These are phyloP conservation scores for Didymella pinodella DNA, from an alignment of 2,329 filamentous ascomycete species.

Conservation along the genomic window DNA sequence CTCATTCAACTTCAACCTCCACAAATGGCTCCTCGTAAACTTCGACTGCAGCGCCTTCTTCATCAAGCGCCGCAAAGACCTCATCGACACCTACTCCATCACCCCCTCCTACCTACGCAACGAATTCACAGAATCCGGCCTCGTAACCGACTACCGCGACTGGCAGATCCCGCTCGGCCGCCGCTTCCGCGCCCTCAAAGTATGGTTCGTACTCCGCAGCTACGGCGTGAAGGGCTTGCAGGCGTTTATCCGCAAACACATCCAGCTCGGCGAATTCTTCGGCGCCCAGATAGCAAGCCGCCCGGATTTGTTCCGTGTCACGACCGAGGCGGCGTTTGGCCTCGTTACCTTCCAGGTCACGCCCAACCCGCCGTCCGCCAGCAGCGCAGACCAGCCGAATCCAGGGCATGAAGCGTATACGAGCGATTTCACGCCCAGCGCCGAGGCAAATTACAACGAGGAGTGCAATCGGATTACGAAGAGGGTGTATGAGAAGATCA, in stretches of 20 bases:
- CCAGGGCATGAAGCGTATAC: slow-evolving; percentile 42
- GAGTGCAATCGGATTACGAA: slow-evolving; percentile 74
- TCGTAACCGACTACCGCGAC: slow-evolving; percentile 94
- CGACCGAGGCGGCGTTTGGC: slow-evolving; percentile 78
- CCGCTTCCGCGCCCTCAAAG: slow-evolving; percentile 86
- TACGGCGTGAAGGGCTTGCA: slow-evolving; percentile 82
- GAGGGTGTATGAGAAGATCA: slow-evolving; percentile 77
- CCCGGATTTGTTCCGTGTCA: slow-evolving; percentile 75
- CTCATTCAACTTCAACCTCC: slow-evolving; percentile 94
- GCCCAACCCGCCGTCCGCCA: slow-evolving; percentile 19
- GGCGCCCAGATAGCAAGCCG: slow-evolving; percentile 65
- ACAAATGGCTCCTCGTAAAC: slow-evolving; percentile 96
- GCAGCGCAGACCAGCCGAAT: slow-evolving; percentile 34
- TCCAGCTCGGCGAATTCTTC: slow-evolving; percentile 81
- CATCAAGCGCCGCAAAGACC: slow-evolving; percentile 75
- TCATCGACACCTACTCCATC: slow-evolving; percentile 82
- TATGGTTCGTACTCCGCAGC: slow-evolving; percentile 90
- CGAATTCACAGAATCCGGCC: slow-evolving; percentile 77
- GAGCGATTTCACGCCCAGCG: slow-evolving; percentile 48
- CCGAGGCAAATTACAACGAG: slow-evolving; percentile 55
- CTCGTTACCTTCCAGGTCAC: slow-evolving; percentile 78
- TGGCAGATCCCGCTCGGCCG: slow-evolving; percentile 96
- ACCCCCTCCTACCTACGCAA: slow-evolving; percentile 85
- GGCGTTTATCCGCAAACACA: slow-evolving; percentile 73
- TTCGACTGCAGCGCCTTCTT: slow-evolving; percentile 84